Percentiles rank a stretch among this genome's conserved stretches.
Conservation (phyloP, 1,284 basidiomycete genomes). For the Wallemia ichthyophaga region DNA sequence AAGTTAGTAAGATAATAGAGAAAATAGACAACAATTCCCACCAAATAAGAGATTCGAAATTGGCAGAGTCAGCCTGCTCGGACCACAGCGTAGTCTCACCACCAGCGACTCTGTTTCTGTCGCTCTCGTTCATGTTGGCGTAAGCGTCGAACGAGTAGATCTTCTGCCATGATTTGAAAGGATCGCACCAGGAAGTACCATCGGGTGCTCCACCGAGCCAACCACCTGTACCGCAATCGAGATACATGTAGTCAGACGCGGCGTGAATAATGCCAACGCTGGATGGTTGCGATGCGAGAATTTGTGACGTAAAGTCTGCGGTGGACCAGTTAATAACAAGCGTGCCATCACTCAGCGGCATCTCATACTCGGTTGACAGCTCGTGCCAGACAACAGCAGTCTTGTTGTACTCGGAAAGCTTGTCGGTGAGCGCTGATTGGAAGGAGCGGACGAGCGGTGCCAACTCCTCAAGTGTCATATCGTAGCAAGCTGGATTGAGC, state of each 20-base stretch:
- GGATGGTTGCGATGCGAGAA: conserved; percentile 8
- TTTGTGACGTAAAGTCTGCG: conserved; percentile 7
- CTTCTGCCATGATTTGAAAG: conserved; percentile 5
- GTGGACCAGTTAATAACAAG: conserved; percentile 12
- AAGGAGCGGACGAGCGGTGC: conserved; percentile 8
- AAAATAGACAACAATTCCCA: not conserved
- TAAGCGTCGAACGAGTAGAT: conserved; percentile 11
- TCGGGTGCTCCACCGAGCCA: conserved; percentile 2
- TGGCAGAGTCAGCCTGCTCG: not conserved
- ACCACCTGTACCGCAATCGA: conserved; percentile 11
- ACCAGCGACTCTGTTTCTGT: not conserved
- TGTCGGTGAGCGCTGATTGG: conserved; percentile 7
- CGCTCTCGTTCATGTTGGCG: not conserved
- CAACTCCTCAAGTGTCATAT: conserved; percentile 6
- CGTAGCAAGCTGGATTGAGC: conserved; percentile 7
- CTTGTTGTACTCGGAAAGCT: conserved; percentile 7
- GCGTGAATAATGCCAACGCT: conserved; percentile 9
- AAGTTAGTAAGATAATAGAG: not conserved
- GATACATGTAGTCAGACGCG: conserved; percentile 8
- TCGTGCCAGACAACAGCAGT: conserved; percentile 13
- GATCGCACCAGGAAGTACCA: conserved; percentile 7
- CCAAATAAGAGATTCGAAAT: not conserved
- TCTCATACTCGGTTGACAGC: conserved; percentile 10
- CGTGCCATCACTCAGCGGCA: conserved; percentile 9
- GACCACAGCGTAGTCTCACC: conserved; percentile 2